These are phyloP conservation scores for Fragaria ananassa DNA, from an alignment of 306 rosid species.

Conservation along the genomic window DNA sequence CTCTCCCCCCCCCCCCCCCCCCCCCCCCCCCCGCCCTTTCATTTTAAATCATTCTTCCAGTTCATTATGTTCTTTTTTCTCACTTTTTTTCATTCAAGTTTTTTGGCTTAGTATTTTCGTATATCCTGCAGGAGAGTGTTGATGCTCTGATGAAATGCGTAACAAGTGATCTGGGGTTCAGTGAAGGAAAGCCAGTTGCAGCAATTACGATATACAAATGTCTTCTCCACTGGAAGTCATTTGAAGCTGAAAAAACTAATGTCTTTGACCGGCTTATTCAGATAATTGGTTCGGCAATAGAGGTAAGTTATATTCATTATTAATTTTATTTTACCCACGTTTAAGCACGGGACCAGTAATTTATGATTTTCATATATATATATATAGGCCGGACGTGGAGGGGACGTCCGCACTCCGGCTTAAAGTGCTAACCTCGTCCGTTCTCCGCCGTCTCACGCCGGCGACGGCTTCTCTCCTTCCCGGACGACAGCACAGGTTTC, in stretches of 20 bases:
- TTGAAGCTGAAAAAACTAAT: slow-evolving; percentile 91
- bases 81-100: slow-evolving; percentile 5
- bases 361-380: too few relatives aligned
- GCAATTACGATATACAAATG: slow-evolving; percentile 77
- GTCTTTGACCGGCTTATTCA: slow-evolving; percentile 84
- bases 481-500: too few relatives aligned
- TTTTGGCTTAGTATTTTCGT: slow-evolving; percentile 19
- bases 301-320: slow-evolving; percentile 43
- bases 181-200: slow-evolving; percentile 84
- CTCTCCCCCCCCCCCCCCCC: too few relatives aligned
- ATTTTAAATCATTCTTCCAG: background rate
- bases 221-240: slow-evolving; percentile 79
- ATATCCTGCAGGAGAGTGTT: slow-evolving; percentile 65
- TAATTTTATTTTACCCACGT: background rate
- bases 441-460: too few relatives aligned
- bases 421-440: too few relatives aligned
- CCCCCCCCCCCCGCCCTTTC: too few relatives aligned
- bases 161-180: slow-evolving; percentile 64
- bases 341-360: background rate
- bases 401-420: too few relatives aligned
- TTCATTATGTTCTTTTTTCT: background rate
- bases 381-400: too few relatives aligned
- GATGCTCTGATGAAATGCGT: slow-evolving; percentile 66
- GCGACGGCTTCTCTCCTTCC: too few relatives aligned
- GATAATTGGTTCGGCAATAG: slow-evolving; percentile 78